These are phyloP conservation scores for Aspergillus panamensis DNA, from an alignment of 495 filamentous ascomycete genomes.

Conservation along the genomic window DNA sequence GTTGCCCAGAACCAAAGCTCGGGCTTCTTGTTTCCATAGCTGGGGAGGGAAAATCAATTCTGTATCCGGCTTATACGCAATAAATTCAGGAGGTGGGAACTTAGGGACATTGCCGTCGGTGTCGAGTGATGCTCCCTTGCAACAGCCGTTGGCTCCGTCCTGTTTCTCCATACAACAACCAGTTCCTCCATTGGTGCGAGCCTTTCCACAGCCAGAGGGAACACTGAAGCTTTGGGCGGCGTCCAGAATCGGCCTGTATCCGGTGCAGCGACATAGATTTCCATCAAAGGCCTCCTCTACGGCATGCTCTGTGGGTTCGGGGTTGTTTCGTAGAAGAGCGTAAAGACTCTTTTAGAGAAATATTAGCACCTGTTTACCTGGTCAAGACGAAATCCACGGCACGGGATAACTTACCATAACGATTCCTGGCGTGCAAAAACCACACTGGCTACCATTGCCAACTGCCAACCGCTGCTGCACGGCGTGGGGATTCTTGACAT, in stretches of 20 bases:
- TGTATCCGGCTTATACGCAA: constrained; percentile 87
- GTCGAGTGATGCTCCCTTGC: constrained; percentile 28
- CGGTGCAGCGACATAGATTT: constrained; percentile 93
- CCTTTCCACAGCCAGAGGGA: constrained; percentile 39
- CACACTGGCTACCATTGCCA: constrained; percentile 64
- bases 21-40: constrained; percentile 76
- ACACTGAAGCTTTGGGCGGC: constrained; percentile 64
- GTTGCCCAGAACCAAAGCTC: constrained; percentile 84
- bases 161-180: constrained; percentile 55
- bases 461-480: constrained; percentile 88
- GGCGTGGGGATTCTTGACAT: constrained; percentile 81
- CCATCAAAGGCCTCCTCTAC: constrained; percentile 79
- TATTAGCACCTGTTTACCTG: constrained; percentile 23
- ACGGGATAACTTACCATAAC: constrained; percentile 87
- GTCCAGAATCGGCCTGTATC: constrained; percentile 90
- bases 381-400: neutral
- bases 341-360: constrained; percentile 61
- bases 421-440: constrained; percentile 96
- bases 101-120: constrained; percentile 10
- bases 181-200: constrained; percentile 43
- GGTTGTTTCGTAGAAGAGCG: constrained; percentile 54
- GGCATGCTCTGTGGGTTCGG: constrained; percentile 56
- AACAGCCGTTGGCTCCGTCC: constrained; percentile 39
- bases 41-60: constrained; percentile 91
- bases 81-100: constrained; percentile 58